These are phyloP conservation scores for Xerocomus cyaneibrunnescens DNA, from an alignment of 1,284 basidiomycete species.

Conservation along the genomic window DNA sequence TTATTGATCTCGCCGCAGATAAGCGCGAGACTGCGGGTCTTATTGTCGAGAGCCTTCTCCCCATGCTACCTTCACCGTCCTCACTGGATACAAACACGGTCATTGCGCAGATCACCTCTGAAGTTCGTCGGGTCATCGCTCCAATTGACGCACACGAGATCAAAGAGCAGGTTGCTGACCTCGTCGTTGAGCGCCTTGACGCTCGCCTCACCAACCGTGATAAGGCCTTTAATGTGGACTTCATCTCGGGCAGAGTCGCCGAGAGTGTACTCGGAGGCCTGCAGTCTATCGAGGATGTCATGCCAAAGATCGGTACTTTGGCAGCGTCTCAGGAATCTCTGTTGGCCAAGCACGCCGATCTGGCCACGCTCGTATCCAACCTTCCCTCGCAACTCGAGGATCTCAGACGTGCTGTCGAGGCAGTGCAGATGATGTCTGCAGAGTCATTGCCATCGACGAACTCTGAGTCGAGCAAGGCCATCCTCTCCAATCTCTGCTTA, in stretches of 20 bases:
- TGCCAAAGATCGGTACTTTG: conserved; percentile 41
- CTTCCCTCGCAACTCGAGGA: conserved; percentile 44
- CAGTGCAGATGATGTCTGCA: not conserved
- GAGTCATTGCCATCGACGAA: conserved; percentile 22
- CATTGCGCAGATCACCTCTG: conserved; percentile 56
- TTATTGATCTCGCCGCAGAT: conserved; percentile 82
- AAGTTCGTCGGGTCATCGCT: conserved; percentile 66
- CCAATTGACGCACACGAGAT: conserved; percentile 79
- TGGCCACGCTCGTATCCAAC: conserved; percentile 40
- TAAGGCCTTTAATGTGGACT: conserved; percentile 63
- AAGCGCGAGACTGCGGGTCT: conserved; percentile 80
- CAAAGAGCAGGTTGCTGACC: conserved; percentile 81
- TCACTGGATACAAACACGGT: conserved; percentile 57
- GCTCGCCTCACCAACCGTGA: conserved; percentile 75
- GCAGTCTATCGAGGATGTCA: conserved; percentile 45
- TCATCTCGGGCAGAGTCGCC: conserved; percentile 52
- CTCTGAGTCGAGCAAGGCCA: conserved; percentile 29
- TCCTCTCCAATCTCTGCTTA: conserved; percentile 32
- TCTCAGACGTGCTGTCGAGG: conserved; percentile 42
- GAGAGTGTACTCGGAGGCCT: conserved; percentile 53
- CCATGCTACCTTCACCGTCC: conserved; percentile 52
- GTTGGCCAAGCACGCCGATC: conserved; percentile 35
- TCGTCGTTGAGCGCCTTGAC: conserved; percentile 79
- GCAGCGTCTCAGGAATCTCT: conserved; percentile 45
- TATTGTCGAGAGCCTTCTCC: conserved; percentile 72